Evolutionary conservation across 805 yeast genomes (phyloP).

Genomic region (Lipomyces yamadae): DNA sequence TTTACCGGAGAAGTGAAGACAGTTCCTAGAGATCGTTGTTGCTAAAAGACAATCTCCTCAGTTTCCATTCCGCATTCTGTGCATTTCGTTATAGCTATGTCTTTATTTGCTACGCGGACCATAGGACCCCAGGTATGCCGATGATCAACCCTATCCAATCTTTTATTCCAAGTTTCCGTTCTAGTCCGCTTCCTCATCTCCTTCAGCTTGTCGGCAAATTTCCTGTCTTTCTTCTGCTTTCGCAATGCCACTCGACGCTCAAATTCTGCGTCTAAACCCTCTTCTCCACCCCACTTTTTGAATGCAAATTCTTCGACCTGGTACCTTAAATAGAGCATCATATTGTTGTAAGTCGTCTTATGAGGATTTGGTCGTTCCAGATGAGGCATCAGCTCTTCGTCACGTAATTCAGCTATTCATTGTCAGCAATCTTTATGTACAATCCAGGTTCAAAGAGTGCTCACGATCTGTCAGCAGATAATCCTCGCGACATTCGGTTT

Average conservation of each 20-base stretch:
- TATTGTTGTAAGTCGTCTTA: conserved; percentile 81
- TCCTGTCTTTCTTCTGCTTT: conserved; percentile 73
- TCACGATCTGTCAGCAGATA: conserved; percentile 81
- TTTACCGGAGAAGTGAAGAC: not conserved
- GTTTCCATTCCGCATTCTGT: conserved; percentile 80
- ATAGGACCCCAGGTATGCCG: conserved; percentile 71
- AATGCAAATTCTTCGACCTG: conserved; percentile 94
- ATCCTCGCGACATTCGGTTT: conserved; percentile 93
- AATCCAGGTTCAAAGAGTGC: not conserved
- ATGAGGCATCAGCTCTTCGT: conserved; percentile 67
- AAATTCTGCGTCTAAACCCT: conserved; percentile 91
- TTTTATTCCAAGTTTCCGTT: conserved; percentile 83
- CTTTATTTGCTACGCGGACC: conserved; percentile 48
- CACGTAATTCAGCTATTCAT: conserved; percentile 70
- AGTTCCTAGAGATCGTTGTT: not conserved
- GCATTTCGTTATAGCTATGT: conserved; percentile 65
- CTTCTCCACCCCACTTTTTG: conserved; percentile 93
- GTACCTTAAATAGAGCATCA: conserved; percentile 87
- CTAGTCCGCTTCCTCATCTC: conserved; percentile 92
- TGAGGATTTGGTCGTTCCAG: conserved; percentile 94
- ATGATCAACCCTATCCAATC: conserved; percentile 65
- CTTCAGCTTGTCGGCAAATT: conserved; percentile 73
- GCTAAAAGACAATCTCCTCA: conserved; percentile 68
- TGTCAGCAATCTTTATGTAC: not conserved
- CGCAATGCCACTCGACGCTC: conserved; percentile 76